Conservation (phyloP, 75 land plant genomes). For the Picea sitchensis region DNA sequence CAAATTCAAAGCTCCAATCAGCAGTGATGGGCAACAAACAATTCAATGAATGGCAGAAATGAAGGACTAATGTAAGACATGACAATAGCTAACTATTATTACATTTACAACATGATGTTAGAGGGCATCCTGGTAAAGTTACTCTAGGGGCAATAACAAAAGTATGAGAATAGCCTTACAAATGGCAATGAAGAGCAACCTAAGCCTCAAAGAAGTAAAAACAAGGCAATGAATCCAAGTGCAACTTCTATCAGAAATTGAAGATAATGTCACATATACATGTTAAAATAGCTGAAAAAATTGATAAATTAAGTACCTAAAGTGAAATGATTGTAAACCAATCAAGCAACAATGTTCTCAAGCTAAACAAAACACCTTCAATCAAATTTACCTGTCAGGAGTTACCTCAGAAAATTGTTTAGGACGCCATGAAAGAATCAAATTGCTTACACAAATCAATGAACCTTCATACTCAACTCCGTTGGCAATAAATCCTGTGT, state of each 20-base stretch:
- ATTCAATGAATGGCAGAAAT: no score
- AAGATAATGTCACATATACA: no score
- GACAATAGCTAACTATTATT: background rate
- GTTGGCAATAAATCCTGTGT: slow-evolving; percentile 67
- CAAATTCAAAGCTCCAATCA: no score
- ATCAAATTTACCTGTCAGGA: slow-evolving; percentile 53
- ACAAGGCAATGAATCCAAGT: no score
- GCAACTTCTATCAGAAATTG: no score
- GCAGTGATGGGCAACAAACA: no score
- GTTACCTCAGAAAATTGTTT: slow-evolving; percentile 63
- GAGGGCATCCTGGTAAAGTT: background rate
- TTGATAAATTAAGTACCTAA: background rate
- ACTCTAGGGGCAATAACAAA: background rate
- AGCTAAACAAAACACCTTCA: background rate
- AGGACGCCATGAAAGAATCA: slow-evolving; percentile 67
- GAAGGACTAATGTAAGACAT: no score
- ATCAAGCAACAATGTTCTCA: background rate
- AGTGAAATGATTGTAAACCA: background rate
- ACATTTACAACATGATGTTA: background rate
- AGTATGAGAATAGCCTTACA: no score
- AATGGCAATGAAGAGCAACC: no score
- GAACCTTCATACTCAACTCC: slow-evolving; percentile 71
- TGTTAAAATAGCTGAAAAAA: no score
- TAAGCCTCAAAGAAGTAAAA: no score
- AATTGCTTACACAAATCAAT: slow-evolving; percentile 59